Evolutionary conservation across 345 rosid genomes (phyloP), one percentile per base, ranked within the genome.

Genomic region (Reutealis trisperma): DNA sequence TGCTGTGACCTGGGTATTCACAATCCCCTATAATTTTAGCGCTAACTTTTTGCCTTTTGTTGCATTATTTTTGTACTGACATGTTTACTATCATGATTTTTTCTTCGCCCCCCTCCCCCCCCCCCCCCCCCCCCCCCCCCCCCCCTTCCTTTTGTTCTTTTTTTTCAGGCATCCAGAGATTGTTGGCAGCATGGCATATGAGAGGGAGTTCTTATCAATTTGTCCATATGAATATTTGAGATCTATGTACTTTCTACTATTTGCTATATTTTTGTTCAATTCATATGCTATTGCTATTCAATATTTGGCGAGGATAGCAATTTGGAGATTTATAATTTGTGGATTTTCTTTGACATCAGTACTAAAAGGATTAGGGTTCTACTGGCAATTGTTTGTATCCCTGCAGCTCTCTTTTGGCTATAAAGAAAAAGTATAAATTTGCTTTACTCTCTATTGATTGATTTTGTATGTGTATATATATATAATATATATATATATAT

Each of bases 111-210:
- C 27, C n/a, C n/a, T n/a, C n/a, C n/a, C n/a, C n/a, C n/a, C n/a
- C n/a, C n/a, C n/a, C n/a, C n/a, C n/a, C n/a, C n/a, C n/a, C n/a
- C n/a, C n/a, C n/a, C n/a, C n/a, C n/a, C n/a, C n/a, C n/a, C n/a
- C n/a, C n/a, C n/a, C n/a, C n/a, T n/a, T n/a, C n/a, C n/a, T n/a
- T n/a, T n/a, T n/a, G n/a, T n/a, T n/a, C n/a, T 10, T 49, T 12
- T 18, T 63, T 73, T 69, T n/a, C 75, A 75, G 82, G 76, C 63
- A 66, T 69, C 30, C 47, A 49, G 70, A 76, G 27, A 63, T 60
- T 66, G 68, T 21, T 71, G 60, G 74, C 73, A 47, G 76, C 60
- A 45, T 66, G 63, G 63, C 27, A 32, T 71, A 21, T 54, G 65
- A 64, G 70, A 51, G n/a, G n/a, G 63, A 54, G 52, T 59, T 45